A percentile compares a stretch with the other conserved stretches of the same genome.
phyloP scores from a whole-genome alignment of 2,329 filamentous ascomycete species.

The Xylogone sp. region DNA sequence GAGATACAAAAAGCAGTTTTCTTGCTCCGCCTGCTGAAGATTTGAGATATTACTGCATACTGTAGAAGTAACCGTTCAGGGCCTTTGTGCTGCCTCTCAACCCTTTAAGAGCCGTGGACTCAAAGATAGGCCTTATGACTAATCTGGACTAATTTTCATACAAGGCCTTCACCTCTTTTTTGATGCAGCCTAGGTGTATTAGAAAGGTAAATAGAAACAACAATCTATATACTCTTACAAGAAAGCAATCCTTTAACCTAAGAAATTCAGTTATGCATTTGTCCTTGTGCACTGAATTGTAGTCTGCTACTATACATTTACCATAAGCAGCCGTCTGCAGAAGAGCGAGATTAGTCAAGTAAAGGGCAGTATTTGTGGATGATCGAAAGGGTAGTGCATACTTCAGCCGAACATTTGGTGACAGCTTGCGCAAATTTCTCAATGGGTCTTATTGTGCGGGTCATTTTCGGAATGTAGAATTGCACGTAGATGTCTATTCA shows the following conservation, averaged over 20 bases:
- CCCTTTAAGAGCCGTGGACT: too few species aligned
- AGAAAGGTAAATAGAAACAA: slow-evolving; percentile 10
- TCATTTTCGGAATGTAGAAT: slow-evolving; percentile 21
- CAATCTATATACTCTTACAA: slow-evolving; percentile 53
- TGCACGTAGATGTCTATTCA: too few species aligned
- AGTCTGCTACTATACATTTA: slow-evolving; percentile 86
- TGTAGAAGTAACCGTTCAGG: too few species aligned
- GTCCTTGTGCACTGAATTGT: slow-evolving; percentile 85
- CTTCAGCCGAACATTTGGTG: slow-evolving; percentile 63
- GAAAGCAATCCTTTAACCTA: slow-evolving; percentile 79
- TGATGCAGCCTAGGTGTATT: slow-evolving; percentile 40
- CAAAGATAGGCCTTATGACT: too few species aligned
- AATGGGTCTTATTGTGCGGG: slow-evolving; percentile 52
- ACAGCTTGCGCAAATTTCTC: slow-evolving; percentile 65
- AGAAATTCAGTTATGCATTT: slow-evolving; percentile 86
- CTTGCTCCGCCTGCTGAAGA: slow-evolving; percentile 69
- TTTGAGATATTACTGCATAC: slow-evolving; percentile 42
- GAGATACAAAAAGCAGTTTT: slow-evolving; percentile 82
- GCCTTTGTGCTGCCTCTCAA: too few species aligned
- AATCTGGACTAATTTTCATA: too few species aligned
- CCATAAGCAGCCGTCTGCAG: slow-evolving; percentile 79
- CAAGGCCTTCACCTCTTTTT: slow-evolving; percentile 38
- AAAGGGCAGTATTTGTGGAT: slow-evolving; percentile 1
- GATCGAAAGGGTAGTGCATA: slow-evolving; percentile 29
- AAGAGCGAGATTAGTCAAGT: too few species aligned